Base-by-base conservation (phyloP, 2,329 filamentous ascomycete species). In the Rhynchosporium agropyri region DNA sequence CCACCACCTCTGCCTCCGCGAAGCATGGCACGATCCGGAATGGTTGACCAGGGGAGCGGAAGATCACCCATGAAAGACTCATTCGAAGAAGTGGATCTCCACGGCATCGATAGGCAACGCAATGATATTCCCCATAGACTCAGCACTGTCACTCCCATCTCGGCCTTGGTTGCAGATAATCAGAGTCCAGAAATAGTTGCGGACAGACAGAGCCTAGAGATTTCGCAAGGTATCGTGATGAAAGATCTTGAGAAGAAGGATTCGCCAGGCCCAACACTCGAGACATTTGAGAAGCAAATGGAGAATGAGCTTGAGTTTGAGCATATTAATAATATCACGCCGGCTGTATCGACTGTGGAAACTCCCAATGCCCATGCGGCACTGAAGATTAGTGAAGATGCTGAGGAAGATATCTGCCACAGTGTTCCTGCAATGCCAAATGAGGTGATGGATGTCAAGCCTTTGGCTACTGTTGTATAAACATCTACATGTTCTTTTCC, bases 1-100 rank as follows among this genome's bases (percentile, higher is more conserved):
- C 92, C 93, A 1, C 87, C 90, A 8, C 82, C 73, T 26, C 55
- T 97, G 12, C 93, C 93, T 1, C 82, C 85, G 3, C 83, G 92
- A 54, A 96, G 90, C 72, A 89, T 91, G 0, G 87, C 87, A 9
- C 66, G 74, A 66, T 54, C 57, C 8, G 62, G 60, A 45, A 74
- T 71, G 63, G 63, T 71, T 33, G 70, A 72, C 45, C 64, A 72
- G 48, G 66, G 60, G 3, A 70, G 59, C 33, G 71, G 73, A 15
- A 65, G 61, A 28, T 72, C 65, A 49, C 69, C 68, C 29, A 63
- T 64, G 50, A 70, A 56, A 68, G 61, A 73, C 33, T 70, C 69
- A 1, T 77, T 77, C 50, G 75, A 77, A 46, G 71, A 74, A 45
- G 71, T 76, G 3, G 65, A 70, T 10, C 36, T 72, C 2, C 67